Percentiles rank a stretch among this genome's conserved stretches.
These are phyloP conservation scores for Aspergillus cristatus DNA, from an alignment of 495 filamentous ascomycete genomes.

Conservation along the genomic window DNA sequence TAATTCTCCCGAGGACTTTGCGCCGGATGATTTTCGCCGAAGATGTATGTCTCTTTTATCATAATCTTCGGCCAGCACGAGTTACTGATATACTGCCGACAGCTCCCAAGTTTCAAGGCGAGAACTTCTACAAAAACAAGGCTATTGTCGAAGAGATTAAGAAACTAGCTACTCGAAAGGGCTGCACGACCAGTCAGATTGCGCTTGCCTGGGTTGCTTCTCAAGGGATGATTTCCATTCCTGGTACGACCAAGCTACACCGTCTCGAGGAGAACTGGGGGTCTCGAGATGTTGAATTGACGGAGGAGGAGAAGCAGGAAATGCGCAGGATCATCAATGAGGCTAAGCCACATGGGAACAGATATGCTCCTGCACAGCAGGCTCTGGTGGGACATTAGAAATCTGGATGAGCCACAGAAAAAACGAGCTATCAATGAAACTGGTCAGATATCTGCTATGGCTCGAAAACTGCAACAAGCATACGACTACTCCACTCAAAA, in stretches of 20 bases:
- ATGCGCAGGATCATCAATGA: constrained; percentile 32
- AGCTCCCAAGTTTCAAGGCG: constrained; percentile 41
- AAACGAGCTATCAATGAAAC: too few relatives aligned
- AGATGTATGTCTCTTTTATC: too few relatives aligned
- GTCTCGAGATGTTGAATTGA: constrained; percentile 28
- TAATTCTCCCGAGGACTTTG: constrained; percentile 37
- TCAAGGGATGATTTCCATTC: constrained; percentile 39
- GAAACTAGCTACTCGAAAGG: constrained; percentile 28
- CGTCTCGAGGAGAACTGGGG: constrained; percentile 35
- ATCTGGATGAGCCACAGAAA: too few relatives aligned
- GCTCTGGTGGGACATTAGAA: constrained; percentile 35
- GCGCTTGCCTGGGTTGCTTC: constrained; percentile 38
- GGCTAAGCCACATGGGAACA: constrained; percentile 29
- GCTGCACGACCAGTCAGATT: constrained; percentile 29
- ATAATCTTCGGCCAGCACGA: too few relatives aligned
- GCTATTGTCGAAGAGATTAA: constrained; percentile 36
- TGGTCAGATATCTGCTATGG: too few relatives aligned
- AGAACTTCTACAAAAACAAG: constrained; percentile 40
- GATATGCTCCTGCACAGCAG: constrained; percentile 22
- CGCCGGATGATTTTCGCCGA: constrained; percentile 34
- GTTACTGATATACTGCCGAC: not conserved
- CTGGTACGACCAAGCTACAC: constrained; percentile 36
- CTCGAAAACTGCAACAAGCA: too few relatives aligned
- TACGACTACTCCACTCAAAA: too few relatives aligned
- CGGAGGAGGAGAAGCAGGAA: constrained; percentile 24